Evolutionary conservation across 2,329 filamentous ascomycete species (phyloP).

Genomic region (Alternaria novae-zelandiae): DNA sequence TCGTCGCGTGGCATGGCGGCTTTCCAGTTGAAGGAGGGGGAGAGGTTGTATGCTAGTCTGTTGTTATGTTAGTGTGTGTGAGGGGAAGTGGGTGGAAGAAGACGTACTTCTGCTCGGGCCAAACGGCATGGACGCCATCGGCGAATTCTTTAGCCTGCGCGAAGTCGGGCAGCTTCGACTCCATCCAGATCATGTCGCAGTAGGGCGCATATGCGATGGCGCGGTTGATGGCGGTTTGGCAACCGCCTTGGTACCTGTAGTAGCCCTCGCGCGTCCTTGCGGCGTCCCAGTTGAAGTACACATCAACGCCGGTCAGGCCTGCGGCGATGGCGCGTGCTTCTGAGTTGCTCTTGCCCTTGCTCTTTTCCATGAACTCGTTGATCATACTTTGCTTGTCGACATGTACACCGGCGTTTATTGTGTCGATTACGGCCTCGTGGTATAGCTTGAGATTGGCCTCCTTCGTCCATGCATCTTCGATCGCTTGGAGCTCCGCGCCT

Average conservation of each 20-base stretch:
- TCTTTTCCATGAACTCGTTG: slow-evolving; percentile 68
- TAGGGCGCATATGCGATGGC: slow-evolving; percentile 92
- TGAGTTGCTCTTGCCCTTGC: slow-evolving; percentile 82
- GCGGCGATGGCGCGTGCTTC: slow-evolving; percentile 84
- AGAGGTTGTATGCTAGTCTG: slow-evolving; percentile 96
- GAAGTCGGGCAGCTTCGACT: slow-evolving; percentile 94
- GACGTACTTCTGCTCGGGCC: slow-evolving; percentile 92
- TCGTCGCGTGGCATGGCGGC: slow-evolving; percentile 88
- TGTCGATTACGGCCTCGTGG: slow-evolving; percentile 84
- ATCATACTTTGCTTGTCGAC: slow-evolving; percentile 73
- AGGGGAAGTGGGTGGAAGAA: not conserved
- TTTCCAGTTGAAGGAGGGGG: slow-evolving; percentile 99
- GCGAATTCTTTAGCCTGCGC: slow-evolving; percentile 92
- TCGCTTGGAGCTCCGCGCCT: slow-evolving; percentile 81
- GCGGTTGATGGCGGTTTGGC: slow-evolving; percentile 87
- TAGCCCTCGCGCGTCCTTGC: slow-evolving; percentile 92
- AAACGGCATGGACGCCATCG: slow-evolving; percentile 88
- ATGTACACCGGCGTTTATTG: slow-evolving; percentile 72
- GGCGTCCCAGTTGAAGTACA: slow-evolving; percentile 96
- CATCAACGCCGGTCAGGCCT: slow-evolving; percentile 75
- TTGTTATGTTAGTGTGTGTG: slow-evolving; percentile 1
- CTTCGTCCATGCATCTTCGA: slow-evolving; percentile 86
- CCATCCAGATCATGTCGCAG: slow-evolving; percentile 98
- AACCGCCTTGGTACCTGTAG: slow-evolving; percentile 91
- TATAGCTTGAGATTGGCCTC: slow-evolving; percentile 86